Evolutionary conservation across 352 stramenopile genomes (phyloP), one percentile per base, ranked within the genome.

Genomic region (Globisporangium cylindrosporum): DNA sequence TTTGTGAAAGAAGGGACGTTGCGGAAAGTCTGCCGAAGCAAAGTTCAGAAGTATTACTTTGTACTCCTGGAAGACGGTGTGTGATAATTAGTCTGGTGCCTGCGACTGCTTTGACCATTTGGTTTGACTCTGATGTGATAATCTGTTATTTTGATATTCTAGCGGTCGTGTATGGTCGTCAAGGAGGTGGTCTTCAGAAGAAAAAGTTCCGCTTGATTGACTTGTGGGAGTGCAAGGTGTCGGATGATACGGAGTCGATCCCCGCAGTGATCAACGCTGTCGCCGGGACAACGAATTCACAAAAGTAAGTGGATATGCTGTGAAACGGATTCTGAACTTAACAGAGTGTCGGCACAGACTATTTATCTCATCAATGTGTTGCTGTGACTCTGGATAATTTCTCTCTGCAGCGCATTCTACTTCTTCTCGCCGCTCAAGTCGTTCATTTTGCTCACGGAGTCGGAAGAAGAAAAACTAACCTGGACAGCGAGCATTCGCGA

Each of bases 391-490:
- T 22, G 6, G 22, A 7, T 1, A 51, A 51, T 6, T 12, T 15
- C 34, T 20, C 20, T 14, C 20, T 69, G 2, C 60, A 95, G 84
- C 59, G 88, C 88, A 0, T 93, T 95, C 59, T 92, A 89, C 64
- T 95, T 95, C 48, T 93, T 88, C 59, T 95, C 88, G 2, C 88
- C 83, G 18, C 77, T 92, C 24, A 95, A 95, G 74, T 95, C 88
- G 29, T 95, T 95, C 61, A 92, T 95, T 56, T 71, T 95, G 43
- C 72, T 95, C 15, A 75, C 88, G 7, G 73, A 88, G 14, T 89
- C 83, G 9, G 74, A 91, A 22, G 73, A 79, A 62, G 85, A 89
- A 25, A 93, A 93, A 67, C 29, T 63, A 2, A 65, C 48, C 12
- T 95, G 88, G 88, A 89, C 86, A 18, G 59, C 55, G 7, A 79